These are phyloP conservation scores for Tylopilus subfusipes DNA, from an alignment of 768 basidiomycete genomes.

Conservation along the genomic window DNA sequence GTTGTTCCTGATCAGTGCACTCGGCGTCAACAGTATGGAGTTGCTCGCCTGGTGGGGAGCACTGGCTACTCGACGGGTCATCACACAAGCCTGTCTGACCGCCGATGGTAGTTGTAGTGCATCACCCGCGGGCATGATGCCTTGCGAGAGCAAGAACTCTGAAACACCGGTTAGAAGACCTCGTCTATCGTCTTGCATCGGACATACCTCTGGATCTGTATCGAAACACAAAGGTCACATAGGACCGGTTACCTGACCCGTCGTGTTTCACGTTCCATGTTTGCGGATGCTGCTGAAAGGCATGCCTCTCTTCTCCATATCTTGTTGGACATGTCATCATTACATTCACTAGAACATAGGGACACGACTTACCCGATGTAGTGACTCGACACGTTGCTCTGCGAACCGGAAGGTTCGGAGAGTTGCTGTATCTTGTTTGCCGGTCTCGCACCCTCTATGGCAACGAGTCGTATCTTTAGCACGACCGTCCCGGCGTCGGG, in stretches of 20 bases:
- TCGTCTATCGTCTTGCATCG: neutral
- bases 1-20: neutral
- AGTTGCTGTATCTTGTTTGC: slow-evolving; percentile 42
- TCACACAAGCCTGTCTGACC: slow-evolving; percentile 13
- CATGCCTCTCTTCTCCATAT: slow-evolving; percentile 43
- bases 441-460: slow-evolving; percentile 29
- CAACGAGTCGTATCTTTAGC: slow-evolving; percentile 43
- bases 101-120: slow-evolving; percentile 10
- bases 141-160: slow-evolving; percentile 53
- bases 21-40: neutral
- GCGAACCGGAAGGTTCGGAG: slow-evolving; percentile 37
- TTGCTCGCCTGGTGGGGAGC: neutral
- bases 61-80: slow-evolving; percentile 36
- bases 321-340: slow-evolving; percentile 31
- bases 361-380: slow-evolving; percentile 41
- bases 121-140: slow-evolving; percentile 40
- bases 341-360: neutral
- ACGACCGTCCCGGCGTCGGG: slow-evolving; percentile 50
- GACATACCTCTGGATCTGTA: slow-evolving; percentile 54
- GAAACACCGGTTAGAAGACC: neutral
- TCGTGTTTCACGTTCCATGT: slow-evolving; percentile 58
- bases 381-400: slow-evolving; percentile 39
- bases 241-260: slow-evolving; percentile 38
- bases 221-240: slow-evolving; percentile 64
- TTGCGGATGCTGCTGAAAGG: slow-evolving; percentile 39